A percentile compares a stretch with the other conserved stretches of the same genome.
These are phyloP conservation scores for Thalassiosira profunda DNA, from an alignment of 108 stramenopile species.

Conservation along the genomic window DNA sequence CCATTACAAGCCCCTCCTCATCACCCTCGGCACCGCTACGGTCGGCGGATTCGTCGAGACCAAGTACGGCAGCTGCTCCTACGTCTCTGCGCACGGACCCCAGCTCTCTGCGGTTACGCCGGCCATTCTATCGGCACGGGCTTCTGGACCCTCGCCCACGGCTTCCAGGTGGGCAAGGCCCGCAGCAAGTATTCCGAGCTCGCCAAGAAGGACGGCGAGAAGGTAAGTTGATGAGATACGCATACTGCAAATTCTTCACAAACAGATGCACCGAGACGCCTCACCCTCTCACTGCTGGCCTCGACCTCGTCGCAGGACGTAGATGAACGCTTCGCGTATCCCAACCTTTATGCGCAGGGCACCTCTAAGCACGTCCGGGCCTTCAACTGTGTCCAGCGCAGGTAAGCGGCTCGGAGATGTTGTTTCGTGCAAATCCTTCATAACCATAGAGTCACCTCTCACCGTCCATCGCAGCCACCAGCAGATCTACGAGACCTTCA, in stretches of 20 bases:
- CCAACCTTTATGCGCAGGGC: constrained; percentile 66
- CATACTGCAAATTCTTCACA: too few species aligned
- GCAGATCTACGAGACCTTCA: constrained; percentile 68
- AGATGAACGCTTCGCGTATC: not conserved
- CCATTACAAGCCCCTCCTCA: not conserved
- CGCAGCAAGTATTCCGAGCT: constrained; percentile 55
- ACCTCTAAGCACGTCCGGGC: constrained; percentile 56
- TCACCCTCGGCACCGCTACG: constrained; percentile 2
- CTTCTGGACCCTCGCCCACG: constrained; percentile 55
- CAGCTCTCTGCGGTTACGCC: constrained; percentile 45
- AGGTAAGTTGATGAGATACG: too few species aligned
- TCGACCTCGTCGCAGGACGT: too few species aligned
- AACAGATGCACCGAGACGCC: too few species aligned
- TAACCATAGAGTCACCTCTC: too few species aligned
- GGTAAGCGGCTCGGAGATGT: too few species aligned
- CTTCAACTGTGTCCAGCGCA: constrained; percentile 68
- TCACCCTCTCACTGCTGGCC: too few species aligned
- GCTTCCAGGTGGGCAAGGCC: constrained; percentile 57
- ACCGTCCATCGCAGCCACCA: too few species aligned
- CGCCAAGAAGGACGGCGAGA: constrained; percentile 70
- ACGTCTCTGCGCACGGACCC: not conserved
- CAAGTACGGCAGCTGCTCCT: not conserved
- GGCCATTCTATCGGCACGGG: constrained; percentile 49
- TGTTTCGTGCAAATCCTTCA: too few species aligned
- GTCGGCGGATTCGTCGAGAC: constrained; percentile 25